phyloP scores from a whole-genome alignment of 1,284 basidiomycete species.

The Inonotus obliquus region DNA sequence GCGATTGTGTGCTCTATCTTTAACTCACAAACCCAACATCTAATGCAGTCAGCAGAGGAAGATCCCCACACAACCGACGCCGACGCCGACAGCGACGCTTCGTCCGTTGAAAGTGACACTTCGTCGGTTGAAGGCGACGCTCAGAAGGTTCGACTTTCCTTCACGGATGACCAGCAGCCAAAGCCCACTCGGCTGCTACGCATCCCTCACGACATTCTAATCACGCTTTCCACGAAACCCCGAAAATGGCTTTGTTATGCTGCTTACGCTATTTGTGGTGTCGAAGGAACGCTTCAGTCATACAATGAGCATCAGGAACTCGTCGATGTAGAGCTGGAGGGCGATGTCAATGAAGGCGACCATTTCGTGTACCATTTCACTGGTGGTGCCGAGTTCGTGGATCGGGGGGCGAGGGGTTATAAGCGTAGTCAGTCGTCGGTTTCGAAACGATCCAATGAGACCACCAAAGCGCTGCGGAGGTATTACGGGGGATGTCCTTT shows the following conservation, averaged over 20 bases:
- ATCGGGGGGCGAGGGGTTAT: background rate
- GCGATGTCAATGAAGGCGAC: background rate
- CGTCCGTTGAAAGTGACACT: too few species aligned
- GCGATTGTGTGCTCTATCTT: too few species aligned
- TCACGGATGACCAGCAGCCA: background rate
- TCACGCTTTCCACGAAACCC: background rate
- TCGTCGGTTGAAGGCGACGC: too few species aligned
- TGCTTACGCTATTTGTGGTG: background rate
- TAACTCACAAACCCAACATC: too few species aligned
- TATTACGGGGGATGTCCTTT: background rate
- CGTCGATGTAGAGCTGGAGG: background rate
- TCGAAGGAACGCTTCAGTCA: background rate
- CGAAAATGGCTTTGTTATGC: background rate
- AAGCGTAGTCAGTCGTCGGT: background rate
- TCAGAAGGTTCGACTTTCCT: too few species aligned
- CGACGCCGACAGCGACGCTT: too few species aligned
- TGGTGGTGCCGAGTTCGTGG: background rate
- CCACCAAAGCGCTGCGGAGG: background rate
- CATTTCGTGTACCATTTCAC: background rate
- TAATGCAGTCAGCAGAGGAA: too few species aligned
- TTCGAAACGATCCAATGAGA: too few species aligned
- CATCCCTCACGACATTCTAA: background rate
- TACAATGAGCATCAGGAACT: background rate
- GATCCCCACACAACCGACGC: too few species aligned
- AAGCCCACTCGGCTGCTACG: background rate